Evolutionary conservation across 768 basidiomycete species (phyloP).

Genomic region (Macrolepiota dolichaula): DNA sequence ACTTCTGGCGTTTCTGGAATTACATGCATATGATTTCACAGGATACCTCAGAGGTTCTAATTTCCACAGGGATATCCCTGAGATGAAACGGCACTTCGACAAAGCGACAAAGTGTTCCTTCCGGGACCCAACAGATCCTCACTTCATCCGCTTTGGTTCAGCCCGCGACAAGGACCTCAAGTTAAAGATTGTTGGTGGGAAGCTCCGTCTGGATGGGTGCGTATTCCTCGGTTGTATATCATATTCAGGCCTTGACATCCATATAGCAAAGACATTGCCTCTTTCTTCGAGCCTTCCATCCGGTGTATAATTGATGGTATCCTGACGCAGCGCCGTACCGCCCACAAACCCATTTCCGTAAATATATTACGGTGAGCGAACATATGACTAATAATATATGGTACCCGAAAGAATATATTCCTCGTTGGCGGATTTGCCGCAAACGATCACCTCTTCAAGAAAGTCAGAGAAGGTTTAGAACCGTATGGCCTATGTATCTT

Average conservation of each 20-base stretch:
- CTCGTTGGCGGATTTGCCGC: conserved; percentile 61
- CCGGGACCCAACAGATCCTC: conserved; percentile 27
- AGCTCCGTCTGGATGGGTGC: conserved; percentile 36
- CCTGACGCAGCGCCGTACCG: conserved; percentile 13
- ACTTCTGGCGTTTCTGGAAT: background rate
- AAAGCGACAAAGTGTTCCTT: conserved; percentile 41
- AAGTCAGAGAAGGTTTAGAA: conserved; percentile 36
- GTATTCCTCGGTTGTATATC: background rate
- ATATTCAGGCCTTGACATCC: background rate
- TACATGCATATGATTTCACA: conserved; percentile 11
- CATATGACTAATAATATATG: too few species aligned
- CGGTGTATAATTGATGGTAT: conserved; percentile 26
- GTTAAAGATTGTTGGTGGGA: conserved; percentile 37
- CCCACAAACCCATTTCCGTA: conserved; percentile 23
- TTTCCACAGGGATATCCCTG: conserved; percentile 32
- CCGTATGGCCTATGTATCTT: conserved; percentile 36
- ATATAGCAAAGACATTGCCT: conserved; percentile 15
- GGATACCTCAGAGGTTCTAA: conserved; percentile 33
- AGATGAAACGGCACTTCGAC: conserved; percentile 40
- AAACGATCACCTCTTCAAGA: conserved; percentile 49
- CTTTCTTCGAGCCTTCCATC: conserved; percentile 28
- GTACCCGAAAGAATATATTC: conserved; percentile 23
- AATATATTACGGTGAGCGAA: background rate
- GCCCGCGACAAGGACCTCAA: conserved; percentile 31
- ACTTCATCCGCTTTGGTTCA: conserved; percentile 41